Conservation (phyloP, 306 rosid genomes). For the Ceratonia siliqua region DNA sequence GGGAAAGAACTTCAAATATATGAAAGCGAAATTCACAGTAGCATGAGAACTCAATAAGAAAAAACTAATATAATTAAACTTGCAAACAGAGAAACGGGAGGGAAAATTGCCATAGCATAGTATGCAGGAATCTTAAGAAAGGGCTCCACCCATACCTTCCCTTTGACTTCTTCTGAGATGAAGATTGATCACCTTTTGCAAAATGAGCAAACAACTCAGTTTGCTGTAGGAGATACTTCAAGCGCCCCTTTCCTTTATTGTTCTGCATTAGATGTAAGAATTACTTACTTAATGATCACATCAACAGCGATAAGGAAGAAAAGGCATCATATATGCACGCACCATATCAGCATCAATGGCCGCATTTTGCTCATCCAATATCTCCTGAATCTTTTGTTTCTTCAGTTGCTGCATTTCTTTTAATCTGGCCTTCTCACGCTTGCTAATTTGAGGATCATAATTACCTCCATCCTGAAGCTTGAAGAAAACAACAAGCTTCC, state of each 20-base stretch:
- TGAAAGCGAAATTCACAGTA: neutral
- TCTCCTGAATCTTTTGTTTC: slow-evolving; percentile 92
- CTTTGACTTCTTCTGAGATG: slow-evolving; percentile 74
- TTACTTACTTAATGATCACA: neutral
- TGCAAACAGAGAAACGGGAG: neutral
- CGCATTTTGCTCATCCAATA: slow-evolving; percentile 82
- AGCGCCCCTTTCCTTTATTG: slow-evolving; percentile 80
- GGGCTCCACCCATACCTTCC: slow-evolving; percentile 61
- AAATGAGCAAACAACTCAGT: slow-evolving; percentile 99
- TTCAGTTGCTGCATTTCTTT: slow-evolving; percentile 71
- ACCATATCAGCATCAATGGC: slow-evolving; percentile 94
- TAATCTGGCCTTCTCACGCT: slow-evolving; percentile 86
- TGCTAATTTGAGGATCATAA: slow-evolving; percentile 56
- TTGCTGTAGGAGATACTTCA: slow-evolving; percentile 93
- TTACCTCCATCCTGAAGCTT: slow-evolving; percentile 48
- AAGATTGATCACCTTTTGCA: slow-evolving; percentile 77
- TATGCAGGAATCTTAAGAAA: slow-evolving; percentile 4
- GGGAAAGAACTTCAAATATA: slow-evolving; percentile 1
- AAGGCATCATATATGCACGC: slow-evolving; percentile 11
- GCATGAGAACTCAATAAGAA: neutral
- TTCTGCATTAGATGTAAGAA: slow-evolving; percentile 51
- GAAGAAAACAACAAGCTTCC: neutral
- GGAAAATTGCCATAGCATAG: neutral
- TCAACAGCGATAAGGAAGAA: neutral
- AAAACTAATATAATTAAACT: neutral